Percentiles rank a stretch among this genome's conserved stretches.
These are phyloP conservation scores for Ceratocystis papillata DNA, from an alignment of 2,329 filamentous ascomycete genomes.

Conservation along the genomic window DNA sequence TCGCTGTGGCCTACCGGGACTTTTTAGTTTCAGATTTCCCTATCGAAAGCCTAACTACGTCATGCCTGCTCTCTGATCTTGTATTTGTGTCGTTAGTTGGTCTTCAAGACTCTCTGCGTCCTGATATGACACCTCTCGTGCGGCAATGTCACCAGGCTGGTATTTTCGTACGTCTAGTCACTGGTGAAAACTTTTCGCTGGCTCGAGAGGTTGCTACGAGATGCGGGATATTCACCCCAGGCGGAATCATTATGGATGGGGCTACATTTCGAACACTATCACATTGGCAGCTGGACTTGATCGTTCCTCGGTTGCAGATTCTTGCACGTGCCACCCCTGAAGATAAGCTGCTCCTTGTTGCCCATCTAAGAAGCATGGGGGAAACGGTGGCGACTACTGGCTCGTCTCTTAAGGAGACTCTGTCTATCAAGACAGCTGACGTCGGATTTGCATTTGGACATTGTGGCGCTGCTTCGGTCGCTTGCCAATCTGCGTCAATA, in stretches of 20 bases:
- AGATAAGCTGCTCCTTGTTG: constrained; percentile 56
- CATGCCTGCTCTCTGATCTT: constrained; percentile 28
- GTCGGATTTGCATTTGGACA: constrained; percentile 60
- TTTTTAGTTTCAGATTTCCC: constrained; percentile 39
- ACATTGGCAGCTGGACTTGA: constrained; percentile 40
- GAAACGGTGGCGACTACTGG: constrained; percentile 57
- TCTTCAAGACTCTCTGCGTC: constrained; percentile 56
- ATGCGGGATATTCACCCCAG: constrained; percentile 49
- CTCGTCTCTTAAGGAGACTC: constrained; percentile 56
- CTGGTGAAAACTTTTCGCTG: constrained; percentile 40
- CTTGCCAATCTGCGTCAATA: constrained; percentile 51
- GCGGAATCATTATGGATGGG: constrained; percentile 47
- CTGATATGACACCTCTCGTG: constrained; percentile 52
- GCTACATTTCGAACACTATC: constrained; percentile 46
- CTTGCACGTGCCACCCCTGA: constrained; percentile 59
- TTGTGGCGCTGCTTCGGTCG: constrained; percentile 49
- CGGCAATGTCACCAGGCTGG: constrained; percentile 51
- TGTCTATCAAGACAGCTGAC: constrained; percentile 54
- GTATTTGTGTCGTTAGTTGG: constrained; percentile 44
- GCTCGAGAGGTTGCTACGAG: constrained; percentile 37
- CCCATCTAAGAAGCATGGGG: constrained; percentile 52
- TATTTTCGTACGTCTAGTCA: constrained; percentile 55
- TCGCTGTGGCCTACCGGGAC: constrained; percentile 55
- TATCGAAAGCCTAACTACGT: constrained; percentile 31
- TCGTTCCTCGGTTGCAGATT: constrained; percentile 54